Base-by-base conservation (phyloP, 495 filamentous ascomycete species). In the Pyrenula aspistea region DNA sequence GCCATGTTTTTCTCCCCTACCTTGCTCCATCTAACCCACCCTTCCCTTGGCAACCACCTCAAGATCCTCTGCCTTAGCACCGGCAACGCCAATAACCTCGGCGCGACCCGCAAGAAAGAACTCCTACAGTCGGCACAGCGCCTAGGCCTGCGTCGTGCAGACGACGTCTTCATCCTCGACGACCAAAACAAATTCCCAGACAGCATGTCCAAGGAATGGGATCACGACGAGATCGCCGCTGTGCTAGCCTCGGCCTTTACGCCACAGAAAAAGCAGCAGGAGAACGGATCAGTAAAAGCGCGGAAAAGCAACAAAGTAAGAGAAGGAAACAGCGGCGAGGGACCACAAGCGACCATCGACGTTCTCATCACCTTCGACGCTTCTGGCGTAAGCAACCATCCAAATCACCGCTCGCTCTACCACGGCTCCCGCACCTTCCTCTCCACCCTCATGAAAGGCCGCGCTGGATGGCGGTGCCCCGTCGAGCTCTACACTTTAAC, bases 1-100 rank as follows among this genome's bases (percentile, higher is more conserved):
- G 94, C 93, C 62, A 98, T 98, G 93, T 98, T 98, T 76, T 98
- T 98, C 71, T 82, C 92, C 58, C 93, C 93, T 0, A 86, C 89
- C 0, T 78, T 98, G 2, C 74, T 94, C 55, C 82, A 85, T 2
- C 77, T 98, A 24, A 89, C 90, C 15, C 77, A 79, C 21, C 76
- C 86, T 65, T 79, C 82, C 57, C 71, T 85, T 21, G 86, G 89
- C 1, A 98, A 98, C 65, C 88, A 90, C 63, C 75, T 98, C 60
- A 91, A 91, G 70, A 93, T 98, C 60, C 76, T 98, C 25, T 98
- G 93, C 70, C 73, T 98, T 55, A 92, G 88, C 68, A 90, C 80
- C 60, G 89, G 90, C 52, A 77, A 96, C 65, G 90, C 93, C 21
- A 89, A 93, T 61, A 89, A 89, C 19, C 79, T 96, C 24, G 93